phyloP scores from a whole-genome alignment of 805 yeast species.

The Ogataea kodamae region DNA sequence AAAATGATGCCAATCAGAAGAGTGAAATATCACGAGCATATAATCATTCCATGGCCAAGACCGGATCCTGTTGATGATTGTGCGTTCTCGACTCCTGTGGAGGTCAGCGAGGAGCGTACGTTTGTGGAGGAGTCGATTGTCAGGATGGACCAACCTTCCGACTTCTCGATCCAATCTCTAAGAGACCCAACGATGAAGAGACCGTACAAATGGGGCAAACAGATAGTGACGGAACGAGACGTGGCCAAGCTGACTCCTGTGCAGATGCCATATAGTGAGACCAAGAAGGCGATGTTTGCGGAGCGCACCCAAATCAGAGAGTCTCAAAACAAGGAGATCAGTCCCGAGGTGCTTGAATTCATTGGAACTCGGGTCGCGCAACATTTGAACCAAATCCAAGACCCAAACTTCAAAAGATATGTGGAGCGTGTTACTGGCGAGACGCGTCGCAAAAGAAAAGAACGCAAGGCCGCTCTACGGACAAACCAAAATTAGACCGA shows the following conservation, averaged over 20 bases:
- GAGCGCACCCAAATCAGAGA: constrained; percentile 49
- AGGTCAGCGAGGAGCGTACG: constrained; percentile 64
- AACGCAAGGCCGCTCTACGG: too few relatives aligned
- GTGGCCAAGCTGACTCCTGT: constrained; percentile 64
- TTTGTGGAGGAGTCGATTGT: constrained; percentile 67
- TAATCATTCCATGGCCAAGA: constrained; percentile 87
- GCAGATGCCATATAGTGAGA: constrained; percentile 68
- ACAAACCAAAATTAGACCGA: constrained; percentile 16
- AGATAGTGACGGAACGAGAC: constrained; percentile 53
- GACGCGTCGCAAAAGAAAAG: constrained; percentile 18
- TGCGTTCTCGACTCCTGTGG: constrained; percentile 52
- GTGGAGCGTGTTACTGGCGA: constrained; percentile 29
- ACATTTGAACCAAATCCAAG: constrained; percentile 32
- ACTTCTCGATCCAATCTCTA: constrained; percentile 50
- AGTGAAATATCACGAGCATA: constrained; percentile 63
- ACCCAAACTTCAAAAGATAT: constrained; percentile 31
- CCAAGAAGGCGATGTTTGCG: constrained; percentile 56
- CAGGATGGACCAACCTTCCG: constrained; percentile 65
- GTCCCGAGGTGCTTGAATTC: constrained; percentile 42
- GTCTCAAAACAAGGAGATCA: constrained; percentile 36
- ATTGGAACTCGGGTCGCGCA: constrained; percentile 41
- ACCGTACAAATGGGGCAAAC: constrained; percentile 52
- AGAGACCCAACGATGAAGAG: constrained; percentile 72
- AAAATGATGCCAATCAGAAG: constrained; percentile 73
- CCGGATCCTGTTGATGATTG: constrained; percentile 60